Base-by-base conservation (phyloP, 305 asterid genomes). In the Withania somnifera region DNA sequence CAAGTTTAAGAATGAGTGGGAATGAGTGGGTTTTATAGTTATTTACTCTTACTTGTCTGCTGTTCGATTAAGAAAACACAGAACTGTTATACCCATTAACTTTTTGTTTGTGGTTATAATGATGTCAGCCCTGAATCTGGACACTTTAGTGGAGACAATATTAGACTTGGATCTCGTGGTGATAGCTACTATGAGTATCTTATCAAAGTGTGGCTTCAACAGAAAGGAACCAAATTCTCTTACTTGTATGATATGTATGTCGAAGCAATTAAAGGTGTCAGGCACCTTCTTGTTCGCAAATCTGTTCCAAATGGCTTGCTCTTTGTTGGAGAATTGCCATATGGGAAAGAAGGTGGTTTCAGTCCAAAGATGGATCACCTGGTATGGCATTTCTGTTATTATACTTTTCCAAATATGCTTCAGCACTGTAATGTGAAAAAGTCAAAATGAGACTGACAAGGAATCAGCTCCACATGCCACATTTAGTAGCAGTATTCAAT, bases 351-450 rank as follows among this genome's bases (percentile, higher is more conserved):
- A 64, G 94, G 97, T 53, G 86, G 83, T 68, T 91, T 94, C 89
- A 93, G 97, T 86, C 98, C 99, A 13, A 96, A 96, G 88, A 96
- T 96, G 99, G 99, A 96, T 90, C 99, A 96, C 89, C 91, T 94
- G 90, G 99, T 96, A 90, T 82, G 91, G 17, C 36, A 15, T 80
- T 68, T 66, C 52, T 50, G 19, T 77, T 75, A 28, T 38, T 26
- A 42, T 52, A 38, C 78, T 24, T 13, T 58, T 20, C 4, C 57
- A 52, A 1, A 38, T 64, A 26, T 61, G 13, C 42, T 19, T 20
- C 50, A 19, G 54, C 56, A 5, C 10, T 61, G 10, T 11, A 50
- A 73, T 28, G 38, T 73, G 42, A 28, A 45, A 24, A 73, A 10
- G 20, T 42, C 26, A 17, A n/a, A n/a, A 47, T 73, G 79, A 60